Evolutionary conservation across 345 rosid species (phyloP).

Genomic region (Eucalyptus tenuipes): DNA sequence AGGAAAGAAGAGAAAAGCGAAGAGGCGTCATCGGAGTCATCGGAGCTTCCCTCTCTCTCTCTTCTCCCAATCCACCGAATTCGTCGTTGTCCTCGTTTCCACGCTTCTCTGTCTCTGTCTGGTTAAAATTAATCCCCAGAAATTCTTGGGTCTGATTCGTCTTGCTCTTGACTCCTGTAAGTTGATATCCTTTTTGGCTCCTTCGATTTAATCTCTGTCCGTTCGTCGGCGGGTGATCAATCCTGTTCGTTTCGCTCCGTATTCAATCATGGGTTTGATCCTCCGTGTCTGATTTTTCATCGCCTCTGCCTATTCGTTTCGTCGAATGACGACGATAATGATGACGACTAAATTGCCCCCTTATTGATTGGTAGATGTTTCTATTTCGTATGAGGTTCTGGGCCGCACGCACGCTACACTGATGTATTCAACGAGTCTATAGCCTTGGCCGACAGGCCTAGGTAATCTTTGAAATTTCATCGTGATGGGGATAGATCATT

Average conservation of each 20-base stretch:
- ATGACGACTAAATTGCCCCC: too few relatives aligned
- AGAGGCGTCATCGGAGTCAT: background rate
- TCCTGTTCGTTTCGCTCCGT: background rate
- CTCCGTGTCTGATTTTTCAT: background rate
- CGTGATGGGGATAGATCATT: too few relatives aligned
- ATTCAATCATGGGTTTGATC: background rate
- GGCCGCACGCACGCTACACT: too few relatives aligned
- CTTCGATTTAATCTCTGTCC: background rate
- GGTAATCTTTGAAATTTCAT: too few relatives aligned
- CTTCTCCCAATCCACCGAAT: background rate
- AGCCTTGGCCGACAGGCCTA: too few relatives aligned
- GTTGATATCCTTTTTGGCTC: background rate
- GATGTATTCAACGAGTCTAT: too few relatives aligned
- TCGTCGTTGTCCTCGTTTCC: background rate
- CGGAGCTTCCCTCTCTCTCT: background rate
- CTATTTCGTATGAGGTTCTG: too few relatives aligned
- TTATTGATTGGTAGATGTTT: too few relatives aligned
- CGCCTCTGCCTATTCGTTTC: background rate
- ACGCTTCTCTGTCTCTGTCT: background rate
- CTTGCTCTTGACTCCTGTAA: background rate
- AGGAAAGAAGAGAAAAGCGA: background rate
- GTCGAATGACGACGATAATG: background rate
- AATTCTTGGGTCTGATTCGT: background rate
- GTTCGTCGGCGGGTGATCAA: background rate
- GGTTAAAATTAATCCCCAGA: background rate